phyloP scores from a whole-genome alignment of 1,284 basidiomycete species.

The Heliocybe sulcata region DNA sequence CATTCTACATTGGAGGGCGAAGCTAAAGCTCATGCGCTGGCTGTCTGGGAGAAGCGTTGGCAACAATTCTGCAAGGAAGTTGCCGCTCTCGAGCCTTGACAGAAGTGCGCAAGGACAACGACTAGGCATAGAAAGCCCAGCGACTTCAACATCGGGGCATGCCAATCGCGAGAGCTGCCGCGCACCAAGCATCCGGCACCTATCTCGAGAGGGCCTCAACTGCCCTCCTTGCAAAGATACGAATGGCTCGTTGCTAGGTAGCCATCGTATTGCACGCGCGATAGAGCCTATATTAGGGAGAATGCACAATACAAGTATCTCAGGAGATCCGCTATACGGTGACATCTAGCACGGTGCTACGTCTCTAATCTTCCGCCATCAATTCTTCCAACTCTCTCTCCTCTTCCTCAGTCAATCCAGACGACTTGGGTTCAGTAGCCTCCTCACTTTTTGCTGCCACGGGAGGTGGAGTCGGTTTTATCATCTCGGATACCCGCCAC shows the following conservation, averaged over 20 bases:
- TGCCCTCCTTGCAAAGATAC: too few relatives aligned
- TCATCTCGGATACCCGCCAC: slow-evolving; percentile 68
- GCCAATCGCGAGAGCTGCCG: too few relatives aligned
- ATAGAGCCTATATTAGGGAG: too few relatives aligned
- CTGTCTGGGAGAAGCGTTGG: slow-evolving; percentile 49
- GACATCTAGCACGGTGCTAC: too few relatives aligned
- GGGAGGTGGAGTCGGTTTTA: slow-evolving; percentile 18
- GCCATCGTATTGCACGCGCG: too few relatives aligned
- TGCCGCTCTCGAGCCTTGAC: not conserved
- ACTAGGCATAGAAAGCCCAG: not conserved
- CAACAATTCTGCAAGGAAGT: slow-evolving; percentile 39
- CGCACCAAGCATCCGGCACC: too few relatives aligned
- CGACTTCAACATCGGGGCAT: not conserved
- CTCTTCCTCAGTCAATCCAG: slow-evolving; percentile 60
- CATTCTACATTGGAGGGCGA: slow-evolving; percentile 40
- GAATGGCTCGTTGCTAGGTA: too few relatives aligned
- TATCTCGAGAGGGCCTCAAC: too few relatives aligned
- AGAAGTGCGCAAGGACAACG: not conserved
- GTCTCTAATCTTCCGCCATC: slow-evolving; percentile 44
- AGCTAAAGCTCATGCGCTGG: slow-evolving; percentile 39
- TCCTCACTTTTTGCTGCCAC: slow-evolving; percentile 39
- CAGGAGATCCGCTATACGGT: too few relatives aligned
- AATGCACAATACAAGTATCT: too few relatives aligned
- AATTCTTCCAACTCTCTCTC: slow-evolving; percentile 77
- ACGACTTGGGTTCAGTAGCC: not conserved